Percentiles rank a stretch among this genome's conserved stretches.
Evolutionary conservation across 2,329 filamentous ascomycete genomes (phyloP).

Genomic region (Aspergillus pseudoterreus): DNA sequence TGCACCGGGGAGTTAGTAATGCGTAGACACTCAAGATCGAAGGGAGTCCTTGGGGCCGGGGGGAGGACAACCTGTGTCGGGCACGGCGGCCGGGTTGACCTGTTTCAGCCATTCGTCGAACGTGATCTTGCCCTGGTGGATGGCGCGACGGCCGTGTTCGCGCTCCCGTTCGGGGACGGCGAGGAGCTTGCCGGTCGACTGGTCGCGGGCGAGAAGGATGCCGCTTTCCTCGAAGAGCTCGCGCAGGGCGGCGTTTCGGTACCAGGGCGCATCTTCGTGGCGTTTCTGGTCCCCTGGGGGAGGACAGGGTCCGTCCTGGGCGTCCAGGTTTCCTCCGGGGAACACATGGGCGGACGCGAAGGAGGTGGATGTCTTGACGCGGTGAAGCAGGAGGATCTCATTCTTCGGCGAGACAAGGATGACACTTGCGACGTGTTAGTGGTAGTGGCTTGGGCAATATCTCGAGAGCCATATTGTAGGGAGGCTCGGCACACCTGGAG

Average conservation of each 20-base stretch:
- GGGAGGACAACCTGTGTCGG: constrained; percentile 54
- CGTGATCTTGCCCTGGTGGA: constrained; percentile 63
- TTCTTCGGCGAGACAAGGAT: constrained; percentile 82
- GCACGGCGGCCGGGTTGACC: constrained; percentile 32
- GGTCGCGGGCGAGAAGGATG: constrained; percentile 65
- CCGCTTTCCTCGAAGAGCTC: constrained; percentile 97
- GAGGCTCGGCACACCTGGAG: constrained; percentile 50
- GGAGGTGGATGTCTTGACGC: constrained; percentile 75
- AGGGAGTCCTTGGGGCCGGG: neutral
- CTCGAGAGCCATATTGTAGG: neutral
- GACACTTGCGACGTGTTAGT: constrained; percentile 53
- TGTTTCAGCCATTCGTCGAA: constrained; percentile 64
- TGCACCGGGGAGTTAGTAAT: constrained; percentile 21
- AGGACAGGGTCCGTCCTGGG: constrained; percentile 67
- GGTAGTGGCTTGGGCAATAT: neutral
- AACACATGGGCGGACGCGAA: constrained; percentile 95
- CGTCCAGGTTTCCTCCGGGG: constrained; percentile 75
- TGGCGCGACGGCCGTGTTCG: constrained; percentile 62
- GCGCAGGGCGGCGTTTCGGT: constrained; percentile 77
- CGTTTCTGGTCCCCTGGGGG: constrained; percentile 49
- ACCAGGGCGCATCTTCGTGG: constrained; percentile 69
- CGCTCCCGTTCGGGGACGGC: constrained; percentile 58
- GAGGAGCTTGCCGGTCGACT: constrained; percentile 49
- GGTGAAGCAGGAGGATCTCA: constrained; percentile 81
- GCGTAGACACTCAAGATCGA: neutral